phyloP scores from a whole-genome alignment of 345 rosid genomes.

The Brassica rapa region DNA sequence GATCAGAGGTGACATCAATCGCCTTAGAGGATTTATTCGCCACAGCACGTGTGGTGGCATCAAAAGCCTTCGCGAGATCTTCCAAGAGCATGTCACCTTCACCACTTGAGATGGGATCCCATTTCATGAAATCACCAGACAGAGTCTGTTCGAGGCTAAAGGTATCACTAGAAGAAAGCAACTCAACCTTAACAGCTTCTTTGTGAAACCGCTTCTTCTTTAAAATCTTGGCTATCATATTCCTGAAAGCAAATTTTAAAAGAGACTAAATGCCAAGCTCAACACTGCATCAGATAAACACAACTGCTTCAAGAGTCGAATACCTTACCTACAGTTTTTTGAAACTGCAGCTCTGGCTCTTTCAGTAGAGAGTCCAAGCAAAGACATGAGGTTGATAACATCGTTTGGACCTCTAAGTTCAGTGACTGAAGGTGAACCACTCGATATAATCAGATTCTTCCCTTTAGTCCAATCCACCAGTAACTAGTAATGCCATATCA shows the following conservation, averaged over 20 bases:
- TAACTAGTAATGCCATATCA: constrained; percentile 48
- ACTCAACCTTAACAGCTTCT: constrained; percentile 70
- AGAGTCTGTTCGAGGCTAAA: constrained; percentile 40
- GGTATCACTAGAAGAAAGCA: constrained; percentile 43
- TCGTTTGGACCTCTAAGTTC: constrained; percentile 88
- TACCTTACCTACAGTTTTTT: constrained; percentile 74
- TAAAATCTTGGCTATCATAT: constrained; percentile 59
- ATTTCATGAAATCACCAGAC: constrained; percentile 60
- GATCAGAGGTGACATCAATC: constrained; percentile 54
- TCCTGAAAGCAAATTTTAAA: constrained; percentile 46
- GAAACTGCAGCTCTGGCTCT: constrained; percentile 77
- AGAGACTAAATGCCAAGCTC: not conserved
- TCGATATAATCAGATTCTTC: constrained; percentile 71
- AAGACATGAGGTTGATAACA: constrained; percentile 68
- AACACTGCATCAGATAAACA: constrained; percentile 8
- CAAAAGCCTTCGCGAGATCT: constrained; percentile 63
- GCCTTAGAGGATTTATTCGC: constrained; percentile 49
- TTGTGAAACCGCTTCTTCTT: constrained; percentile 73
- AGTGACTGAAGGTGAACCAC: constrained; percentile 68
- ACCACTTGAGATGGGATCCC: constrained; percentile 88
- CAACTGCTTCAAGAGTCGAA: not conserved
- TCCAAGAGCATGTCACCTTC: constrained; percentile 81
- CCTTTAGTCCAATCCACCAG: constrained; percentile 88
- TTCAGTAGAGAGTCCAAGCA: constrained; percentile 74
- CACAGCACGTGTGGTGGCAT: constrained; percentile 43